Evolutionary conservation across 2,329 filamentous ascomycete species (phyloP).

Genomic region (Ophiostoma pallidulum): DNA sequence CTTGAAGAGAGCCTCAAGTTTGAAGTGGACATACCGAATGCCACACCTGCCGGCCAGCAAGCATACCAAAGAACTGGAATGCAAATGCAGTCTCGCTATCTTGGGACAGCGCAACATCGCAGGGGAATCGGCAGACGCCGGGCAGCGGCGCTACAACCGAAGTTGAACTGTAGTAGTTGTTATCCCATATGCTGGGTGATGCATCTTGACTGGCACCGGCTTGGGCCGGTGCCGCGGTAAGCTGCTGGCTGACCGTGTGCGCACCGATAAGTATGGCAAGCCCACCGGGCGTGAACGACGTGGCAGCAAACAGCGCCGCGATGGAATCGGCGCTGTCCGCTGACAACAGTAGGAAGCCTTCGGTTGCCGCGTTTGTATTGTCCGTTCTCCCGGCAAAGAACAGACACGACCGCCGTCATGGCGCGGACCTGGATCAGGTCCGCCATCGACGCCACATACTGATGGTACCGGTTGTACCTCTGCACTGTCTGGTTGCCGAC

Average conservation of each 20-base stretch:
- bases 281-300: constrained; percentile 39
- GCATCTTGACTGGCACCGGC: constrained; percentile 33
- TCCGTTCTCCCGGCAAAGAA: constrained; percentile 40
- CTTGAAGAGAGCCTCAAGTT: too few relatives aligned
- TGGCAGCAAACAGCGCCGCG: constrained; percentile 36
- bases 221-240: constrained; percentile 30
- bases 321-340: constrained; percentile 31
- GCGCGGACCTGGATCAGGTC: constrained; percentile 44
- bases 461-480: constrained; percentile 30
- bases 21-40: constrained; percentile 26
- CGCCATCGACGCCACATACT: constrained; percentile 34
- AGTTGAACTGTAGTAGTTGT: constrained; percentile 36
- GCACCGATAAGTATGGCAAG: constrained; percentile 45
- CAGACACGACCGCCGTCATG: constrained; percentile 34
- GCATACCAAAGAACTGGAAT: constrained; percentile 29
- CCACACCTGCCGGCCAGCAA: constrained; percentile 29
- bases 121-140: constrained; percentile 29
- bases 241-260: constrained; percentile 39
- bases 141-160: constrained; percentile 20
- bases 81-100: constrained; percentile 27
- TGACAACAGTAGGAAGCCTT: constrained; percentile 35
- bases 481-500: constrained; percentile 29
- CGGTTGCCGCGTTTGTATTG: constrained; percentile 29
- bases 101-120: constrained; percentile 31
- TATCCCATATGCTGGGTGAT: constrained; percentile 42